Conservation (phyloP, 1,139 yeast species). For the Saccharomyces uvarum region DNA sequence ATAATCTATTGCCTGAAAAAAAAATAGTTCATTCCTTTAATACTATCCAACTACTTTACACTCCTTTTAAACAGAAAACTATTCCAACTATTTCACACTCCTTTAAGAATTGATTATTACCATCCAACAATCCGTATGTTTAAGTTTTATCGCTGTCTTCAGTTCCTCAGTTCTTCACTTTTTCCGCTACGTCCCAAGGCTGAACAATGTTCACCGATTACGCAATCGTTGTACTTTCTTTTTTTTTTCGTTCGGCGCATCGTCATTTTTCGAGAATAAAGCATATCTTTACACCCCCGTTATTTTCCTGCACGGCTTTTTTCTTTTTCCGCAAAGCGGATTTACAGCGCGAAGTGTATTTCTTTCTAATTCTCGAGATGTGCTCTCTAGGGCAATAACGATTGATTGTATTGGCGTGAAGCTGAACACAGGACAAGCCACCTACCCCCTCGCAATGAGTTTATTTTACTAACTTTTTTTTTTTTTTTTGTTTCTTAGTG, state of each 20-base stretch:
- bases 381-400: background rate
- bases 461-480: background rate
- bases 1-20: background rate
- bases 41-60: background rate
- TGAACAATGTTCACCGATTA: background rate
- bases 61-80: background rate
- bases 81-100: background rate
- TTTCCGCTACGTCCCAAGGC: no score
- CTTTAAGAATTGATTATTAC: background rate
- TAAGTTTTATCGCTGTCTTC: background rate
- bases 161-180: no score
- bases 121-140: background rate
- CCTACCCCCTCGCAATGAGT: background rate
- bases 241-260: background rate
- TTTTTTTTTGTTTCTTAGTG: background rate
- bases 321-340: background rate
- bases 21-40: background rate
- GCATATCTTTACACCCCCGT: background rate
- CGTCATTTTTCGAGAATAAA: background rate
- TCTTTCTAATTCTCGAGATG: background rate
- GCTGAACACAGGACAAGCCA: background rate
- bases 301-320: background rate
- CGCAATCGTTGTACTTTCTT: background rate
- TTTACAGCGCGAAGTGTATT: background rate
- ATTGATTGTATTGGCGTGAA: background rate